phyloP scores from a whole-genome alignment of 495 filamentous ascomycete species.

The Trichocladium antarcticum region DNA sequence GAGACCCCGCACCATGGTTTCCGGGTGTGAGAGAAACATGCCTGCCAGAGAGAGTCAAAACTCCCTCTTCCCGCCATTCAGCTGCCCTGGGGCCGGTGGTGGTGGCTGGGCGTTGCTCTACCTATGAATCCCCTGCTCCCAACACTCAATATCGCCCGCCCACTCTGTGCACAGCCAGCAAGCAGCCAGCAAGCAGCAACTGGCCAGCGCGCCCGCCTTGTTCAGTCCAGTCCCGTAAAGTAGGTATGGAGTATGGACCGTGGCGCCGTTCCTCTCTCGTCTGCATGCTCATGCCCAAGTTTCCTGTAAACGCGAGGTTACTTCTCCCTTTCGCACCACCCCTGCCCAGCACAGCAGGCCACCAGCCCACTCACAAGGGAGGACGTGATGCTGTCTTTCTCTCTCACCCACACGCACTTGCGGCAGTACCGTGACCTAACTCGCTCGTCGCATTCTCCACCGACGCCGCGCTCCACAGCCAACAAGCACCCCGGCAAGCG shows the following conservation, averaged over 20 bases:
- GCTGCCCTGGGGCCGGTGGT: neutral
- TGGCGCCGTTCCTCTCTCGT: neutral
- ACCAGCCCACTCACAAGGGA: neutral
- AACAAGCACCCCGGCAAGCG: constrained; percentile 15
- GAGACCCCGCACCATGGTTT: neutral
- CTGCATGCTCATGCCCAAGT: neutral
- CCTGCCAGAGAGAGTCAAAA: neutral
- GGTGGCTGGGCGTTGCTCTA: neutral
- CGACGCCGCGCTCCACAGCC: constrained; percentile 9
- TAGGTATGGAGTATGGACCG: neutral
- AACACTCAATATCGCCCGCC: neutral
- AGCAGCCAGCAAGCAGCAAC: neutral
- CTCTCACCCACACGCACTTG: neutral
- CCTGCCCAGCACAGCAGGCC: too few species aligned
- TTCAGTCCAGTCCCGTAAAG: neutral
- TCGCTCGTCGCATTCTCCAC: constrained; percentile 7
- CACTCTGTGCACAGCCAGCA: neutral
- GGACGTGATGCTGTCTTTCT: neutral
- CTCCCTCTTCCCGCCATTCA: too few species aligned
- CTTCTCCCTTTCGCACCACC: neutral
- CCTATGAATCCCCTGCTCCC: neutral
- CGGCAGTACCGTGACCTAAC: neutral
- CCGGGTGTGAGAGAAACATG: neutral
- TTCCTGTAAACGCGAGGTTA: neutral
- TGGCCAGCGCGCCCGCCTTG: neutral